These are phyloP conservation scores for Rhamnella rubrinervis DNA, from an alignment of 331 rosid genomes.

Conservation along the genomic window DNA sequence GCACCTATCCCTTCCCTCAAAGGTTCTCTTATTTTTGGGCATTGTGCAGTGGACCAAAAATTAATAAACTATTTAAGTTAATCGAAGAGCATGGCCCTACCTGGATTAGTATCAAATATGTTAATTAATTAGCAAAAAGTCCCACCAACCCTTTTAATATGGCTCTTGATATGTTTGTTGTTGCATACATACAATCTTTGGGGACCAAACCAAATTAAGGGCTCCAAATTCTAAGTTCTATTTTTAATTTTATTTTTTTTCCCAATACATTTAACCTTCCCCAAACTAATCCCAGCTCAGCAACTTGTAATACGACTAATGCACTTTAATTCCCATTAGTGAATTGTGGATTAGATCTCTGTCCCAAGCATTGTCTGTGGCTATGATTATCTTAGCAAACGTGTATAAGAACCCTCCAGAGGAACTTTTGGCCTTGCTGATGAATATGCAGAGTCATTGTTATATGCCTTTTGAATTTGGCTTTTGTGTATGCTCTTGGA, in stretches of 20 bases:
- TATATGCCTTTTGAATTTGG: too few relatives aligned
- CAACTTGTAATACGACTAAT: background rate
- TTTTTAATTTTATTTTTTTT: background rate
- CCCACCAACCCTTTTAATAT: too few relatives aligned
- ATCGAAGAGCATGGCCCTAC: too few relatives aligned
- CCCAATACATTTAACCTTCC: background rate
- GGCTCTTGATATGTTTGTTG: background rate
- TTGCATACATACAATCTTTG: background rate
- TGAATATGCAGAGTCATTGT: background rate
- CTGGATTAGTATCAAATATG: too few relatives aligned
- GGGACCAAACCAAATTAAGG: background rate
- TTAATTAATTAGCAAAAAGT: too few relatives aligned
- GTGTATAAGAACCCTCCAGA: constrained; percentile 24
- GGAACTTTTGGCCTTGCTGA: constrained; percentile 23
- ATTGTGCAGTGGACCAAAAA: too few relatives aligned
- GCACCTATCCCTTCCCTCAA: too few relatives aligned
- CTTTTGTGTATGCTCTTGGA: too few relatives aligned
- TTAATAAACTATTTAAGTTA: too few relatives aligned
- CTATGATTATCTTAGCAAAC: constrained; percentile 26
- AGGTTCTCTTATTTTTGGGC: too few relatives aligned
- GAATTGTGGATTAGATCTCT: constrained; percentile 55
- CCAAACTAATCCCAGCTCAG: background rate
- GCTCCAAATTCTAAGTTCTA: background rate
- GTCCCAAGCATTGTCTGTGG: constrained; percentile 51
- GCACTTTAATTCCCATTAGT: constrained; percentile 23